Conservation (phyloP, 768 basidiomycete species). For the Thelephora aurantiotincta region DNA sequence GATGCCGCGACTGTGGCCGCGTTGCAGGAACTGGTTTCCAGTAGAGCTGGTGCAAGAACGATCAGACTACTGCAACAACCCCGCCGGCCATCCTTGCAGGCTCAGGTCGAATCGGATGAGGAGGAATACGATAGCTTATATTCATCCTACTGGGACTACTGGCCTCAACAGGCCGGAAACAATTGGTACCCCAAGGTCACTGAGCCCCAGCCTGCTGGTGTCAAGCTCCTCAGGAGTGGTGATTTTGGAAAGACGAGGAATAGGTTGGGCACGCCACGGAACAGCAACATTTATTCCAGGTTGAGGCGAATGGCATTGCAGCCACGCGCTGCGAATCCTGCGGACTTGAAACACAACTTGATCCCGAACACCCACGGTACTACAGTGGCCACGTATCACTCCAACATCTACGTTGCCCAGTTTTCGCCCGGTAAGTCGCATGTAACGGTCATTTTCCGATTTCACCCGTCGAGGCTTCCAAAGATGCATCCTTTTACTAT, state of each 20-base stretch:
- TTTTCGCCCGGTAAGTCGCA: slow-evolving; percentile 49
- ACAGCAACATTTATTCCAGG: slow-evolving; percentile 33
- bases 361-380: slow-evolving; percentile 74
- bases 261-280: slow-evolving; percentile 29
- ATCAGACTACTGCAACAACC: too few relatives aligned
- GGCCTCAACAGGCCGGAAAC: slow-evolving; percentile 12
- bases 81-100: not conserved
- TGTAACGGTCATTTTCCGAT: slow-evolving; percentile 2
- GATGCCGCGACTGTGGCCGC: too few relatives aligned
- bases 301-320: slow-evolving; percentile 14
- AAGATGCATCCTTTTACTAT: slow-evolving; percentile 87
- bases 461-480: not conserved
- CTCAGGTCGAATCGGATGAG: slow-evolving; percentile 10
- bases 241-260: slow-evolving; percentile 61
- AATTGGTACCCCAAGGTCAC: slow-evolving; percentile 27
- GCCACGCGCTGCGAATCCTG: not conserved
- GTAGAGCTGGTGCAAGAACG: too few relatives aligned
- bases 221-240: slow-evolving; percentile 55
- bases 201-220: slow-evolving; percentile 49
- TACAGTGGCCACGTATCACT: slow-evolving; percentile 55
- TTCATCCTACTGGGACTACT: slow-evolving; percentile 9
- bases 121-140: slow-evolving; percentile 15
- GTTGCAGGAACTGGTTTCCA: too few relatives aligned
- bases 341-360: slow-evolving; percentile 31
- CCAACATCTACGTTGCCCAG: slow-evolving; percentile 78